Evolutionary conservation across 306 rosid species (phyloP), one percentile per base, ranked within the genome.

Genomic region (Neltuma alba): DNA sequence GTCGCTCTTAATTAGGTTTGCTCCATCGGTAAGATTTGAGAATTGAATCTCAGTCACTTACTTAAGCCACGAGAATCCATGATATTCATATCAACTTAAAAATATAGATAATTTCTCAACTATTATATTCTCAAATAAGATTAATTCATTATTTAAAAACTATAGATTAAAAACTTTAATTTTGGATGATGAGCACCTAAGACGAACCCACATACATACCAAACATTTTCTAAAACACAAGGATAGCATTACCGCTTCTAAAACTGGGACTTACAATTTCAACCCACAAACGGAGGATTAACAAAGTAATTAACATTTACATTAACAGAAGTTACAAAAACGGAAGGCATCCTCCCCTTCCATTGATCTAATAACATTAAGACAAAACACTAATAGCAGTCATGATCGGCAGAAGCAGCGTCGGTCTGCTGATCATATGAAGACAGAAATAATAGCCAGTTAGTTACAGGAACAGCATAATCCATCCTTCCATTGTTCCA

Each of bases 291-390:
- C 76, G 61, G 4, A 10, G 44, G 50, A 79, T 40, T 31, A 81
- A 21, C 74, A 74, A 21, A 47, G 2, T 50, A 52, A 52, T n/a
- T 52, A 54, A 7, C 61, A 54, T 54, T 54, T 6, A 54, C 61
- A 13, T 68, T 72, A 27, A 27, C 37, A 63, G 21, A 31, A 78
- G 72, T 63, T 67, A 73, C 77, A 84, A 73, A 87, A 76, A 47
- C 68, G 10, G 73, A 79, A 47, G 76, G 66, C 75, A 34, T 71
- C 67, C 31, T 15, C 21, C 45, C 50, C 63, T 75, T 63, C 60
- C 61, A 65, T 33, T 76, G 23, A 67, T 76, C 54, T 27, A 38
- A 65, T 54, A 57, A 36, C 70, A 70, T 47, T 60, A 33, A 30
- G 82, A 10, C 73, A 33, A 61, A 68, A 80, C 6, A n/a, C n/a